Evolutionary conservation across 495 filamentous ascomycete genomes (phyloP).

Genomic region (Astrothelium subdiscretum): DNA sequence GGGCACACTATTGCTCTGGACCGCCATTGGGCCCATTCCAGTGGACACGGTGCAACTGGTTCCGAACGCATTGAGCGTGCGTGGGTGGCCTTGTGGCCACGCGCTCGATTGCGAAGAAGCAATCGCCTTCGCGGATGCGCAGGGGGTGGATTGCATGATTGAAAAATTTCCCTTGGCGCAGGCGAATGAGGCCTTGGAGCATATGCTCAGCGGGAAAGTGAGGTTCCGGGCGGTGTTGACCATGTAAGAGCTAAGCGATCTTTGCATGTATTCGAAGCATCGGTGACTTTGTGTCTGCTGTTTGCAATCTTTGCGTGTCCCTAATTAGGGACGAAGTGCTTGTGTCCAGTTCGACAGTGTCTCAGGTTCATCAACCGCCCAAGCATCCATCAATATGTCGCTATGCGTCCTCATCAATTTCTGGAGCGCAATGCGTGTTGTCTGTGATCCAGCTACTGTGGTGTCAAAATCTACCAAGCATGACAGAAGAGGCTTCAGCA

Average conservation of each 20-base stretch:
- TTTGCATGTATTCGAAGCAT: background rate
- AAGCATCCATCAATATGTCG: background rate
- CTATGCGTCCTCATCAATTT: background rate
- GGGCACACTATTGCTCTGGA: conserved; percentile 40
- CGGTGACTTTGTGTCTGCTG: background rate
- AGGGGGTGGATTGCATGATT: conserved; percentile 50
- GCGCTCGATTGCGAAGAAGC: conserved; percentile 55
- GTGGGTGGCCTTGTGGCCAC: conserved; percentile 52
- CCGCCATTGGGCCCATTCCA: conserved; percentile 39
- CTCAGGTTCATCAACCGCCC: background rate
- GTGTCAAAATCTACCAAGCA: background rate
- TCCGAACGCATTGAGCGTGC: conserved; percentile 38
- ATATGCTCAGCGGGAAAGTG: conserved; percentile 33
- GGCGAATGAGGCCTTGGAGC: conserved; percentile 32
- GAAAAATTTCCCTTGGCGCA: conserved; percentile 51
- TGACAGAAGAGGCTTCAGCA: background rate
- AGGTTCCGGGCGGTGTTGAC: conserved; percentile 36
- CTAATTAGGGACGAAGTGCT: no score
- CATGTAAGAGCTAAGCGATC: conserved; percentile 32
- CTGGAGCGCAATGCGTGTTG: background rate
- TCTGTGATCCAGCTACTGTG: background rate
- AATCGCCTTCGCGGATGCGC: conserved; percentile 45
- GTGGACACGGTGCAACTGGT: conserved; percentile 41
- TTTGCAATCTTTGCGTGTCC: background rate
- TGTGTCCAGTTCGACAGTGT: background rate